phyloP scores from a whole-genome alignment of 2,329 filamentous ascomycete species.

The Beauveria sp. region DNA sequence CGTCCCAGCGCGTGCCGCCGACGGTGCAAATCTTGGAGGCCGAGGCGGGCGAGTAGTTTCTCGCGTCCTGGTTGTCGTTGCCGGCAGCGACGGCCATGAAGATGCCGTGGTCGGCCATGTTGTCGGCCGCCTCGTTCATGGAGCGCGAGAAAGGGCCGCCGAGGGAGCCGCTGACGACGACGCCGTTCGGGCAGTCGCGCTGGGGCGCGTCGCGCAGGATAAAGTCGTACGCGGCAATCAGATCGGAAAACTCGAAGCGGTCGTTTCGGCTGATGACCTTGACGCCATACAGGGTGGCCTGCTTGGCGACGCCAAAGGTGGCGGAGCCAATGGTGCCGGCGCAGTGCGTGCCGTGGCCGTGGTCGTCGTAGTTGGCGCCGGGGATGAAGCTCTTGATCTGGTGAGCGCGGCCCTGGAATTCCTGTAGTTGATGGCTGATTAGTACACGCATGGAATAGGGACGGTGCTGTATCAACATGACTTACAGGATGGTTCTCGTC shows the following conservation, averaged over 20 bases:
- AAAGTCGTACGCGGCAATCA: conserved; percentile 24
- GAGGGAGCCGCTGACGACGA: conserved; percentile 38
- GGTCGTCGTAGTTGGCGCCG: conserved; percentile 10
- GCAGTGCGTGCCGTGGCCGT: conserved; percentile 27
- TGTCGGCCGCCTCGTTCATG: conserved; percentile 34
- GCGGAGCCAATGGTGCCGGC: conserved; percentile 14
- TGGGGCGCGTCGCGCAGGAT: conserved; percentile 27
- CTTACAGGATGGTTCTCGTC: conserved; percentile 13
- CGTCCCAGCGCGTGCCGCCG: conserved; percentile 30
- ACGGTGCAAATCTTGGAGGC: conserved; percentile 37
- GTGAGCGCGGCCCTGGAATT: conserved; percentile 19
- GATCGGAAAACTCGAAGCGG: conserved; percentile 1
- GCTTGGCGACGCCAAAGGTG: conserved; percentile 25
- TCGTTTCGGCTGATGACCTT: conserved; percentile 25
- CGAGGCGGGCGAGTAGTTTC: conserved; percentile 34
- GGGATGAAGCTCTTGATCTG: conserved; percentile 4
- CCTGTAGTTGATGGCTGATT: not conserved
- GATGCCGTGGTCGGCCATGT: conserved; percentile 31
- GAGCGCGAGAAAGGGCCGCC: conserved; percentile 27
- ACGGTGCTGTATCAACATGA: not conserved
- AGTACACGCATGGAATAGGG: not conserved
- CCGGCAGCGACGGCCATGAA: conserved; percentile 40
- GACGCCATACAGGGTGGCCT: conserved; percentile 27
- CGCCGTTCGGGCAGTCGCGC: conserved; percentile 18
- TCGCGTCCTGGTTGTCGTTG: conserved; percentile 30